A percentile compares a stretch with the other conserved stretches of the same genome.
phyloP scores from a whole-genome alignment of 1,284 basidiomycete genomes.

The Anthracocystis panici-leucophaei region DNA sequence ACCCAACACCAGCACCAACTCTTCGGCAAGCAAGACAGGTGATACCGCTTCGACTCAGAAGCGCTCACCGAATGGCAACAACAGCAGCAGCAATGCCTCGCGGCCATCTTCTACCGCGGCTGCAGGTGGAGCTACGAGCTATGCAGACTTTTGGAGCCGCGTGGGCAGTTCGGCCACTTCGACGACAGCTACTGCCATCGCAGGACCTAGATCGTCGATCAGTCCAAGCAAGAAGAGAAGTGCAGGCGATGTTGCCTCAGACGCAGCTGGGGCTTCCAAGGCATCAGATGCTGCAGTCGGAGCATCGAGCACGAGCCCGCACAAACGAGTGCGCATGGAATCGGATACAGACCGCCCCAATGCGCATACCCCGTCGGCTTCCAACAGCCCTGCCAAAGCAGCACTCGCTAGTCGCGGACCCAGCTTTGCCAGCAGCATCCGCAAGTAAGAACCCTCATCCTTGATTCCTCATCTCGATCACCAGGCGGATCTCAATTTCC shows the following conservation, averaged over 20 bases:
- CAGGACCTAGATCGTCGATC: constrained; percentile 8
- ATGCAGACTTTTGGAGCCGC: constrained; percentile 59
- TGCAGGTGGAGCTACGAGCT: constrained; percentile 45
- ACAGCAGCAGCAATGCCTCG: constrained; percentile 2
- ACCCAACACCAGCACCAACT: constrained; percentile 31
- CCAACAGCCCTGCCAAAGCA: constrained; percentile 36
- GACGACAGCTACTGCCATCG: constrained; percentile 4
- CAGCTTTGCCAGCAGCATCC: constrained; percentile 35
- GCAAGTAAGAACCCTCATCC: constrained; percentile 4
- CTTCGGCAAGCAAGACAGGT: constrained; percentile 13
- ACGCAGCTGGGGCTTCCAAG: neutral
- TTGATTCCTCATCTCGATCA: neutral
- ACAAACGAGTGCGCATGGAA: constrained; percentile 48
- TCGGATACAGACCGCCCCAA: constrained; percentile 17
- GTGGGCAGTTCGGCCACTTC: constrained; percentile 40
- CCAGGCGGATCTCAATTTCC: neutral
- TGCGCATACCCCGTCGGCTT: neutral
- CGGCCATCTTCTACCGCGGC: constrained; percentile 11
- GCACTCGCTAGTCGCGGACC: constrained; percentile 37
- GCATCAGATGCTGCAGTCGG: neutral
- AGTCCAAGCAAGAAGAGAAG: constrained; percentile 49
- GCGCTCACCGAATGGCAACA: constrained; percentile 17
- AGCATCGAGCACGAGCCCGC: constrained; percentile 13
- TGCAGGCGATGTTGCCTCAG: constrained; percentile 23
- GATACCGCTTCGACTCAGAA: constrained; percentile 12